phyloP scores from a whole-genome alignment of 169 alveolate genomes.

The Theileria parva region DNA sequence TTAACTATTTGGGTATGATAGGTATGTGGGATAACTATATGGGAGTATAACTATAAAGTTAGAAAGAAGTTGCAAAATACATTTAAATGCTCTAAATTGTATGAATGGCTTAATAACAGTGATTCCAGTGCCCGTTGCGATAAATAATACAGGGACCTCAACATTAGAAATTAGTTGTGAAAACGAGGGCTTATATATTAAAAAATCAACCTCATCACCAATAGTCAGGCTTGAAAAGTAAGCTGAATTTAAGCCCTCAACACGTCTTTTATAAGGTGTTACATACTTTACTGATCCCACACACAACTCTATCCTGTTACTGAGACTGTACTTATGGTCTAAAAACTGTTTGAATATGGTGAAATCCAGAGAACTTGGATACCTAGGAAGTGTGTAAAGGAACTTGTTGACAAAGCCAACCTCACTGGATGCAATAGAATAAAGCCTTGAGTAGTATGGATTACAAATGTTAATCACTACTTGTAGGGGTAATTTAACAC shows the following conservation, averaged over 20 bases:
- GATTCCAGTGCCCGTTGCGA: slow-evolving; percentile 63
- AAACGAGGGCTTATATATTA: not conserved
- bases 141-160: slow-evolving; percentile 46
- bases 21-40: not conserved
- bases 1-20: not conserved
- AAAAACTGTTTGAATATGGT: slow-evolving; percentile 23
- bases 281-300: slow-evolving; percentile 33
- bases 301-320: slow-evolving; percentile 45
- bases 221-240: slow-evolving; percentile 15
- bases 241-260: slow-evolving; percentile 46
- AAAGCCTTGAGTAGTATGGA: slow-evolving; percentile 61
- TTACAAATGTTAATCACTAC: slow-evolving; percentile 49
- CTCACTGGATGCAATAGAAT: slow-evolving; percentile 51
- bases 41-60: not conserved
- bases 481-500: slow-evolving; percentile 43
- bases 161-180: slow-evolving; percentile 22
- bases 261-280: slow-evolving; percentile 32
- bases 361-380: not conserved
- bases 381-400: not conserved
- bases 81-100: slow-evolving; percentile 29
- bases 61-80: not conserved
- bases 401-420: not conserved
- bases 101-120: slow-evolving; percentile 52
- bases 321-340: not conserved
- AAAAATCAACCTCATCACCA: slow-evolving; percentile 10